phyloP scores from a whole-genome alignment of 2,329 filamentous ascomycete species.

The Passalora sequoiae region DNA sequence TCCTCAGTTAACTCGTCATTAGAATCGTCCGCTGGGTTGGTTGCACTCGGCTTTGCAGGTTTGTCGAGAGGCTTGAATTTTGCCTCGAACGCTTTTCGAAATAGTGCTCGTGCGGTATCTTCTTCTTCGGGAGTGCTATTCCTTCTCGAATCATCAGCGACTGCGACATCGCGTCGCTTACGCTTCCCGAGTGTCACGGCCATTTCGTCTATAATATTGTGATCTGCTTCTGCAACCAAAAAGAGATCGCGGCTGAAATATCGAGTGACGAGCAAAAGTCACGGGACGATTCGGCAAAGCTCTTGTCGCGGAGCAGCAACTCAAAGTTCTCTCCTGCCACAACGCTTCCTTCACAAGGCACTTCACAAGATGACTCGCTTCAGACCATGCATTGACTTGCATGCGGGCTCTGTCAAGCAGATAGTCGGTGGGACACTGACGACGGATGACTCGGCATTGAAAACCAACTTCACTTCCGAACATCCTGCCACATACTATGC shows the following conservation, averaged over 20 bases:
- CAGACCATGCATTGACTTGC: constrained; percentile 92
- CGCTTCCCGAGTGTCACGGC: constrained; percentile 42
- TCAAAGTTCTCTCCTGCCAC: background rate
- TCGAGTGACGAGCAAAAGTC: too few species aligned
- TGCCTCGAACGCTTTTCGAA: constrained; percentile 80
- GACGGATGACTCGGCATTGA: constrained; percentile 48
- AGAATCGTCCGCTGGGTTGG: constrained; percentile 27
- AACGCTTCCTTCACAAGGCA: constrained; percentile 1
- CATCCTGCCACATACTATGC: constrained; percentile 79
- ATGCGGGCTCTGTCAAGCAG: constrained; percentile 96
- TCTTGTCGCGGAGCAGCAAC: too few species aligned
- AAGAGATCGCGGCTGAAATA: too few species aligned
- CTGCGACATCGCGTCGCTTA: constrained; percentile 38
- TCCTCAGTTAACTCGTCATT: constrained; percentile 24
- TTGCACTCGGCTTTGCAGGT: constrained; percentile 23
- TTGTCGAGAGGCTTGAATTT: constrained; percentile 64
- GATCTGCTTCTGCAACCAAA: constrained; percentile 7
- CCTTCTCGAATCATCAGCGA: constrained; percentile 11
- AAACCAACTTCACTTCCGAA: constrained; percentile 88
- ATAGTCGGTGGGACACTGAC: constrained; percentile 91
- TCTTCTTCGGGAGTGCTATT: constrained; percentile 26
- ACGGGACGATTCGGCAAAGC: background rate
- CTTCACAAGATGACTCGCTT: constrained; percentile 73
- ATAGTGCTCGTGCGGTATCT: constrained; percentile 63
- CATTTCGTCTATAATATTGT: constrained; percentile 30